A percentile compares a stretch with the other conserved stretches of the same genome.
Evolutionary conservation across 495 filamentous ascomycete genomes (phyloP).

Genomic region (Astrothelium macrocarpum): DNA sequence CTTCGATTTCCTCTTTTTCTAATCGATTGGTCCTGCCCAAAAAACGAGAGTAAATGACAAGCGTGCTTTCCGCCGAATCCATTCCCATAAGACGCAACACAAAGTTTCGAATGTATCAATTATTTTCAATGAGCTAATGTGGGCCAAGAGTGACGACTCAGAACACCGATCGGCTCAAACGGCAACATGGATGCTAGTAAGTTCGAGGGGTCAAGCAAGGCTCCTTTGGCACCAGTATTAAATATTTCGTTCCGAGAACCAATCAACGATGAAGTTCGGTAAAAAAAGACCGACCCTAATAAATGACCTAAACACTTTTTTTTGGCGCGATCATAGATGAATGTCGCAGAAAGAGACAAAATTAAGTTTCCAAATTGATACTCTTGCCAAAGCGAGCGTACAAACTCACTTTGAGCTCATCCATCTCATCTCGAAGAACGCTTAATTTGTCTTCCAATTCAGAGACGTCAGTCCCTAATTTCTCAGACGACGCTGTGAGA

Average conservation of each 20-base stretch:
- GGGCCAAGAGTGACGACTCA: background rate
- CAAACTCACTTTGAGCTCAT: constrained; percentile 73
- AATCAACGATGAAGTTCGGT: background rate
- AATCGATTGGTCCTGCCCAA: background rate
- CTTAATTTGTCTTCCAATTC: constrained; percentile 66
- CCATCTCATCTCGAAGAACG: constrained; percentile 72
- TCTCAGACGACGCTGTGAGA: constrained; percentile 58
- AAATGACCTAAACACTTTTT: background rate
- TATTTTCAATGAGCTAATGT: background rate
- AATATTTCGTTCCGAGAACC: background rate
- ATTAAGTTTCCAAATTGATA: constrained; percentile 88
- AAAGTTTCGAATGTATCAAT: background rate
- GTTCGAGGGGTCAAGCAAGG: constrained; percentile 5
- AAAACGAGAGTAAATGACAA: background rate
- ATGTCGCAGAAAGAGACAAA: background rate
- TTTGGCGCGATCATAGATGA: background rate
- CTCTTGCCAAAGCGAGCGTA: constrained; percentile 91
- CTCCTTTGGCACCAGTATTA: background rate
- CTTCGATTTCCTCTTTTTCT: background rate
- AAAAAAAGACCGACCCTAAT: background rate
- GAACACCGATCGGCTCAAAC: background rate
- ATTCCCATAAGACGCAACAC: background rate
- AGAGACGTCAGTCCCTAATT: constrained; percentile 64
- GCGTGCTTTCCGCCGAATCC: background rate
- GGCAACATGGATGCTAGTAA: background rate